phyloP scores from a whole-genome alignment of 2,329 filamentous ascomycete species.

The Fusarium aywerte region DNA sequence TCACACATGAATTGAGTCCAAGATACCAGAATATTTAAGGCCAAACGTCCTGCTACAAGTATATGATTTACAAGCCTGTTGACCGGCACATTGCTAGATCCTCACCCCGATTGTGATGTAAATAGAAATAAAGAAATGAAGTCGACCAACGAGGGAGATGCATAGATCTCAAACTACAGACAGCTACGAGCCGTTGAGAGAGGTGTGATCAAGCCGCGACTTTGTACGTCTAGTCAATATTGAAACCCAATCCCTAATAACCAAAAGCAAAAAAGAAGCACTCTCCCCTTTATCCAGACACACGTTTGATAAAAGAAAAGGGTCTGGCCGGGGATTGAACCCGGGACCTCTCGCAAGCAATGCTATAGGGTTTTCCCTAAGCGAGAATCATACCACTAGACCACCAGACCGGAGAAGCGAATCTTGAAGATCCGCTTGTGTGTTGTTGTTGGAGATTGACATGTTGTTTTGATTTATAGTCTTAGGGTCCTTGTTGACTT shows the following conservation, averaged over 20 bases:
- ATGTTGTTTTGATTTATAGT: neutral
- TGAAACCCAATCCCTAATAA: neutral
- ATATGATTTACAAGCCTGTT: too few relatives aligned
- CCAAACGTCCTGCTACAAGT: too few relatives aligned
- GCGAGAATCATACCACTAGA: constrained; percentile 79
- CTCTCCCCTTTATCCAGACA: too few relatives aligned
- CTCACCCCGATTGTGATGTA: neutral
- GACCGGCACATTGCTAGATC: too few relatives aligned
- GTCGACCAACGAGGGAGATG: neutral
- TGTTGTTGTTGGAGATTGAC: constrained; percentile 7
- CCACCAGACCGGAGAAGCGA: constrained; percentile 57
- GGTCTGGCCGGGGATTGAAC: constrained; percentile 60
- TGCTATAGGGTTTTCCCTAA: constrained; percentile 64
- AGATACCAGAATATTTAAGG: too few relatives aligned
- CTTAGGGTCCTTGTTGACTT: rapidly evolving
- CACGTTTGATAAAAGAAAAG: constrained; percentile 42
- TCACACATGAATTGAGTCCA: too few relatives aligned
- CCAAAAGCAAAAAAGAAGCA: neutral
- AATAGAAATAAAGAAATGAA: too few relatives aligned
- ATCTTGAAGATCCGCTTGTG: constrained; percentile 10
- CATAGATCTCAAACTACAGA: neutral
- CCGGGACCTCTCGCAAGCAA: constrained; percentile 58
- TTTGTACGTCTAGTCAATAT: neutral
- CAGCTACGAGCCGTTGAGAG: too few relatives aligned
- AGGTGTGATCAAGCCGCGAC: too few relatives aligned